Evolutionary conservation across 2,329 filamentous ascomycete genomes (phyloP), one percentile per base, ranked within the genome.

Genomic region (Cercospora berteroae): DNA sequence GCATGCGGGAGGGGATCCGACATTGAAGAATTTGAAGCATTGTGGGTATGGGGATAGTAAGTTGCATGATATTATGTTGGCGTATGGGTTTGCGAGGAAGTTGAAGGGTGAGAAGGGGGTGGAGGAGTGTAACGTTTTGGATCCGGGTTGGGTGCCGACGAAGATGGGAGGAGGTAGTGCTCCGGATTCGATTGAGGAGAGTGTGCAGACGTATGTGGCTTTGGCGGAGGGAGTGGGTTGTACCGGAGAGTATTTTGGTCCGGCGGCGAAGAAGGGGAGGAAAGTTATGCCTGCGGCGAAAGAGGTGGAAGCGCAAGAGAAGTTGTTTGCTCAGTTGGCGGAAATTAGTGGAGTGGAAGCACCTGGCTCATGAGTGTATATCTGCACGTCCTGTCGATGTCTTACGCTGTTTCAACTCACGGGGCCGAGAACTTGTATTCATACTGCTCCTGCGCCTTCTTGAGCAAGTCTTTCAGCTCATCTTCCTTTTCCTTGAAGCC

Each of bases 401-500:
- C 3, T 36, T 42, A n/a, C 5, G 16, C 52, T 18, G 8, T 16
- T 7, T 8, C 10, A 16, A 8, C 55, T 65, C 58, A 72, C 29
- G 71, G 71, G 20, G 70, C 50, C 4, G 79, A 71, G 70, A 78
- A 83, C 74, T 82, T 81, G 75, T 83, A 83, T 5, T 78, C 76
- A 70, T 82, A 83, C 72, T 83, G 75, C 71, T 82, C 78, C 73
- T 83, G 82, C 9, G 81, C 81, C 64, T 78, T 78, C 66, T 79
- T 75, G 63, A 78, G 74, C 58, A 79, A 63, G 55, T 79, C 76
- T 64, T 69, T 71, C 23, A 81, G 65, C 67, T 78, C 73, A 39
- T 80, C 78, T 69, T 83, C 79, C 74, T 81, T 79, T 76, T 83
- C 78, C 73, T 79, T 82, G 69, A 81, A 83, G 67, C 84, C 84